Evolutionary conservation across 2,329 filamentous ascomycete species (phyloP).

Genomic region (Ophiocordyceps camponoti-saundersi): DNA sequence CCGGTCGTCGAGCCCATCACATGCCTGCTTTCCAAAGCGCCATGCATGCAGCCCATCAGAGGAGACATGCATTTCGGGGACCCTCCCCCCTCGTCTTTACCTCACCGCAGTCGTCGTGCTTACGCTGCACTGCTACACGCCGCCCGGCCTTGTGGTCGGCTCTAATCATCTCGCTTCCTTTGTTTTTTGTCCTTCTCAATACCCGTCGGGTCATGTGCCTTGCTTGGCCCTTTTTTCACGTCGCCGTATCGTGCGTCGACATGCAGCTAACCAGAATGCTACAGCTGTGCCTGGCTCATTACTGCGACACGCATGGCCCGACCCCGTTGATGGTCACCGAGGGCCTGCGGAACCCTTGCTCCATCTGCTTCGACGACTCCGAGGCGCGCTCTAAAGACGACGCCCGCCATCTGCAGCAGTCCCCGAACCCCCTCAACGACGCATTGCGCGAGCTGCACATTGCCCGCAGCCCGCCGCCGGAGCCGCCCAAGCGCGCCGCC

Average conservation of each 20-base stretch:
- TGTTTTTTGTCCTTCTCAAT: background rate
- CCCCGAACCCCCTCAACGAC: constrained; percentile 24
- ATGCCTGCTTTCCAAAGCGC: constrained; percentile 6
- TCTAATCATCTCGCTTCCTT: background rate
- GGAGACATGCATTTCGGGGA: constrained; percentile 1
- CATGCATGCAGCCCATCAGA: constrained; percentile 2
- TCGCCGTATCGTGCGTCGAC: constrained; percentile 9
- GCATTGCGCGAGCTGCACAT: constrained; percentile 30
- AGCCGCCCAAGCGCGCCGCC: constrained; percentile 19
- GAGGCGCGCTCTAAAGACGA: constrained; percentile 4
- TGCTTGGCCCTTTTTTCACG: background rate
- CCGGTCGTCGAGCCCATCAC: constrained; percentile 5
- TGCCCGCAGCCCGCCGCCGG: constrained; percentile 15
- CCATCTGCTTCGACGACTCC: constrained; percentile 34
- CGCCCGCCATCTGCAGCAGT: constrained; percentile 5
- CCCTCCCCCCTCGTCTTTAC: background rate
- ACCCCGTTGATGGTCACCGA: constrained; percentile 56
- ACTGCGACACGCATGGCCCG: constrained; percentile 53
- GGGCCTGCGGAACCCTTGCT: constrained; percentile 43
- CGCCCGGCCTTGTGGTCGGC: background rate
- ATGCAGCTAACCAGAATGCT: constrained; percentile 18
- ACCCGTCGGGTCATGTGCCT: background rate
- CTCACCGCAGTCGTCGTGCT: background rate
- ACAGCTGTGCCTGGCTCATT: constrained; percentile 53
- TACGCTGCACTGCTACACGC: background rate